These are phyloP conservation scores for Polygonum aviculare DNA, from an alignment of 148 eudicot genomes.

Conservation along the genomic window DNA sequence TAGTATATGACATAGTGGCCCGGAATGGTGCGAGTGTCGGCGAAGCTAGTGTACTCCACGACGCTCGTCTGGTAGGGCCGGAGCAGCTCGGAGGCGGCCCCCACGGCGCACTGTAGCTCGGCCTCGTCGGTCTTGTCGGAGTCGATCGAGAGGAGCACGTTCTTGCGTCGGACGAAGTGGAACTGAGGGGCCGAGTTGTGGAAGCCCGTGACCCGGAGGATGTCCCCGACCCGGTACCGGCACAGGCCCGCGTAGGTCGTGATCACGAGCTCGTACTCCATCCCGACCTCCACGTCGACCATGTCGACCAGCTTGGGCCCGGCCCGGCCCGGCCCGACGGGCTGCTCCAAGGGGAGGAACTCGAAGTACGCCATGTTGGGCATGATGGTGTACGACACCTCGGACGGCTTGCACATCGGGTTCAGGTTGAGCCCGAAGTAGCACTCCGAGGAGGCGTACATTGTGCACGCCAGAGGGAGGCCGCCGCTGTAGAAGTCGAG, in stretches of 20 bases:
- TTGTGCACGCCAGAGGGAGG: conserved; percentile 61
- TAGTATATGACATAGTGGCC: conserved; percentile 78
- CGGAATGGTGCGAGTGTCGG: conserved; percentile 61
- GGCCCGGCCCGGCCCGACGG: conserved; percentile 18
- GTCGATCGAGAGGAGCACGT: conserved; percentile 75
- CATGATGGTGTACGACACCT: conserved; percentile 87
- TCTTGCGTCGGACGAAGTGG: conserved; percentile 68
- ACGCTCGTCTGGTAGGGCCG: conserved; percentile 42
- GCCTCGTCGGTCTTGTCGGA: conserved; percentile 84
- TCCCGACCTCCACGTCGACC: conserved; percentile 64
- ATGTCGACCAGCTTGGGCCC: conserved; percentile 47
- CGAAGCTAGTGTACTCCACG: conserved; percentile 77
- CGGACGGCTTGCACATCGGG: conserved; percentile 71
- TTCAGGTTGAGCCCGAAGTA: conserved; percentile 72
- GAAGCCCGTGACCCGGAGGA: conserved; percentile 80
- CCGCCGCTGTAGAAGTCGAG: conserved; percentile 71
- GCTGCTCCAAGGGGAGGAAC: conserved; percentile 50
- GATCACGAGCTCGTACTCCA: conserved; percentile 80
- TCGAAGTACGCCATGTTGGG: conserved; percentile 95
- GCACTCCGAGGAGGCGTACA: conserved; percentile 82
- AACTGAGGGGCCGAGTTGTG: conserved; percentile 87
- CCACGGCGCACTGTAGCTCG: conserved; percentile 61
- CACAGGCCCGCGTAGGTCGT: conserved; percentile 71
- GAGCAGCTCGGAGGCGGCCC: conserved; percentile 41
- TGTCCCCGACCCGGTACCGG: conserved; percentile 81